phyloP scores from a whole-genome alignment of 2,329 filamentous ascomycete genomes.

The Penicillium glabrum region DNA sequence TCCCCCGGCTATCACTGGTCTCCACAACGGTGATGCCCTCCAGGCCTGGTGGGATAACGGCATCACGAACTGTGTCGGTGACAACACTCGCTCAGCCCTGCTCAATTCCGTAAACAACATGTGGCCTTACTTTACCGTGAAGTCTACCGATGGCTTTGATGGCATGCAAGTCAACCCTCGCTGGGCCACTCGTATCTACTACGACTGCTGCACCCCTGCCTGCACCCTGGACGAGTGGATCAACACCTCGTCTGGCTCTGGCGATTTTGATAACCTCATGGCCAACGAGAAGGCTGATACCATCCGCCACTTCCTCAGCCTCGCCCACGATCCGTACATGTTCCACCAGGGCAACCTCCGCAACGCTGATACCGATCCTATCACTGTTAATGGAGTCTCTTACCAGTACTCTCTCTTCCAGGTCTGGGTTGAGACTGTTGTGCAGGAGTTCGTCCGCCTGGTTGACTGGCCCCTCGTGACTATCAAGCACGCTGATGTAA shows the following conservation, averaged over 20 bases:
- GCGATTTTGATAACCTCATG: constrained; percentile 55
- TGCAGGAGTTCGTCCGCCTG: constrained; percentile 56
- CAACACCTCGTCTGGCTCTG: constrained; percentile 56
- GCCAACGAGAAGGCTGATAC: constrained; percentile 53
- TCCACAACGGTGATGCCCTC: constrained; percentile 65
- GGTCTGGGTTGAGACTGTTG: constrained; percentile 57
- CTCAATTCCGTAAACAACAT: constrained; percentile 54
- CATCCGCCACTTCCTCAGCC: constrained; percentile 56
- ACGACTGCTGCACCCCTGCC: constrained; percentile 59
- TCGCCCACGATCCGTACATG: constrained; percentile 60
- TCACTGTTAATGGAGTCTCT: constrained; percentile 50
- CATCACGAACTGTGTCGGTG: constrained; percentile 61
- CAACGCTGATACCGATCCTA: constrained; percentile 48
- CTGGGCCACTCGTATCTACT: constrained; percentile 64
- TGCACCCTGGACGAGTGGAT: constrained; percentile 64
- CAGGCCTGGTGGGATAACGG: constrained; percentile 60
- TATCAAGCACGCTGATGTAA: constrained; percentile 57
- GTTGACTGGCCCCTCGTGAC: constrained; percentile 56
- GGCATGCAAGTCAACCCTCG: constrained; percentile 60
- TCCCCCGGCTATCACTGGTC: constrained; percentile 62
- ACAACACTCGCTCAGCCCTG: constrained; percentile 60
- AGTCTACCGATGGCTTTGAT: constrained; percentile 53
- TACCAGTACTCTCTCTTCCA: constrained; percentile 55
- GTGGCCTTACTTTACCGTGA: constrained; percentile 57
- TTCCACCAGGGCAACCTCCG: constrained; percentile 65